Evolutionary conservation across 306 rosid species (phyloP), one percentile per base, ranked within the genome.

Genomic region (Spatholobus suberectus): DNA sequence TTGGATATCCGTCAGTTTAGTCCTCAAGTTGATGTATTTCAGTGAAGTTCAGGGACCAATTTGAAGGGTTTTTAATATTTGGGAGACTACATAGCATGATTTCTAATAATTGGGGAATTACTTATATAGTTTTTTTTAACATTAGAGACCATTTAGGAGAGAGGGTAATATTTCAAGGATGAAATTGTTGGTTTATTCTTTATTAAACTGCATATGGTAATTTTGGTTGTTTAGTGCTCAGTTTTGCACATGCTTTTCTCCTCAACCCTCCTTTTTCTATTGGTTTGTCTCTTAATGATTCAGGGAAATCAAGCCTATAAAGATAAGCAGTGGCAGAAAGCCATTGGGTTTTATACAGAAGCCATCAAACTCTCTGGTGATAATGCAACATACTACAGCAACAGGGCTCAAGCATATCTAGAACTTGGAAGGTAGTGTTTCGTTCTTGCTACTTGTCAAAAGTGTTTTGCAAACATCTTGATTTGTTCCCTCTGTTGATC

Each of bases 251-350:
- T 79, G 66, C 38, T 67, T 58, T 70, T 76, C 62, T 41, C 20
- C 75, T 66, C 27, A 40, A 26, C 72, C 20, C 54, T 44, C 15
- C 13, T 37, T 57, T 38, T 26, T 55, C n/a, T 41, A 63, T 49
- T 57, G 62, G 46, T 72, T 79, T 82, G 18, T 67, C 24, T 8
- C 67, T 34, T 51, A 49, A 41, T 73, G 75, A 24, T 54, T 75
- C 73, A 96, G 99, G 99, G 99, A 61, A 96, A 96, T 76, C 90
- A 94, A 90, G 99, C 98, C 49, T 94, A 82, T 79, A 96, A 94
- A 88, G 98, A 88, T 59, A 96, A 89, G 85, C 98, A 90, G 85
- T 96, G 94, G 92, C 97, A 92, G 73, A 96, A 87, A 81, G 99
- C 99, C 83, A 86, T 94, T 79, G 91, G 92, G 54, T 94, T 85